Conservation (phyloP, 371 early-diverging fungal genomes). For the Circinella umbellata region DNA sequence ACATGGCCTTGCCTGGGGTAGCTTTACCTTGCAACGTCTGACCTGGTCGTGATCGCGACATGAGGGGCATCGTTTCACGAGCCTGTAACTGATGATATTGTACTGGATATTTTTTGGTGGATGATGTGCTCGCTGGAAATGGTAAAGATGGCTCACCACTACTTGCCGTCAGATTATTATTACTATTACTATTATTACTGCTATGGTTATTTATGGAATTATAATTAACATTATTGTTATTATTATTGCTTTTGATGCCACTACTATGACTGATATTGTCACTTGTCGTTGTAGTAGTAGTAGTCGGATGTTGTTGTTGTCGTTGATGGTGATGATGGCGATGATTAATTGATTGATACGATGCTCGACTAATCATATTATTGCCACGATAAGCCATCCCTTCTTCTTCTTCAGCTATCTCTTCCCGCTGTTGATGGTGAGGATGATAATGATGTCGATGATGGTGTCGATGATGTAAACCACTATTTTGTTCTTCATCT, state of each 20-base stretch:
- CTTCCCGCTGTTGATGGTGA: neutral
- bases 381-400: conserved; percentile 36
- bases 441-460: neutral
- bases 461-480: neutral
- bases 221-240: too few species aligned
- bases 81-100: conserved; percentile 43
- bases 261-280: neutral
- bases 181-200: neutral
- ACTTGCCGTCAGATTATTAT: neutral
- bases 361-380: conserved; percentile 30
- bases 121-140: conserved; percentile 13
- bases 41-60: conserved; percentile 49
- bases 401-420: neutral
- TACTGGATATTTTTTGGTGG: conserved; percentile 23
- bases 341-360: conserved; percentile 21
- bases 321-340: neutral
- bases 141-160: conserved; percentile 1
- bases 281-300: neutral
- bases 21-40: conserved; percentile 66
- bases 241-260: too few species aligned
- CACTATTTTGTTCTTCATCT: neutral
- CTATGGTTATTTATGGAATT: too few species aligned
- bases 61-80: conserved; percentile 60
- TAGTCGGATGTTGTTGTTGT: neutral
- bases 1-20: conserved; percentile 82